Percentiles rank a stretch among this genome's conserved stretches.
Conservation (phyloP, 257 asterid genomes). For the Thymus quinquecostatus region DNA sequence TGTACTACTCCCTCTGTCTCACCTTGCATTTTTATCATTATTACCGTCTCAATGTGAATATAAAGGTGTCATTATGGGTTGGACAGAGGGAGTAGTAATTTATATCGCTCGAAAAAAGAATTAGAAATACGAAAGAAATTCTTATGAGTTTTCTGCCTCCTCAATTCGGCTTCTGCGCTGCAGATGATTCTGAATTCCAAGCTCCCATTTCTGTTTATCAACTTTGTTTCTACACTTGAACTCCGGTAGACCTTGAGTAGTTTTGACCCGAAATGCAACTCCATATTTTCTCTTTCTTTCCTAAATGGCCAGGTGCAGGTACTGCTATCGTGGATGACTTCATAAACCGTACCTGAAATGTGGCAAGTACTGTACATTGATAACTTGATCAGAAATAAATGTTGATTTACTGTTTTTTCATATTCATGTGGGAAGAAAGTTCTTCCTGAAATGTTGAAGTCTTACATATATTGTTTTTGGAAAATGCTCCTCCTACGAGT, state of each 20-base stretch:
- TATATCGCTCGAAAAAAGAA: not conserved
- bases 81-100: not conserved
- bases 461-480: slow-evolving; percentile 79
- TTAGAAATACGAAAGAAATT: slow-evolving; percentile 2
- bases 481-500: slow-evolving; percentile 81
- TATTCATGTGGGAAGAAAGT: not conserved
- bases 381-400: not conserved
- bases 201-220: slow-evolving; percentile 75
- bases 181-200: slow-evolving; percentile 59
- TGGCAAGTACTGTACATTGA: not conserved
- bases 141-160: slow-evolving; percentile 50
- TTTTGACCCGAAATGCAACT: slow-evolving; percentile 72
- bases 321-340: slow-evolving; percentile 60
- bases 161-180: slow-evolving; percentile 46
- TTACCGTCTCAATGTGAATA: too few relatives aligned
- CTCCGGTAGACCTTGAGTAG: slow-evolving; percentile 72
- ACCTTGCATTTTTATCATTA: too few relatives aligned
- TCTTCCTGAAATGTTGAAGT: slow-evolving; percentile 18
- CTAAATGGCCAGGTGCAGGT: slow-evolving; percentile 55
- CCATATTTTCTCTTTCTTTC: slow-evolving; percentile 64
- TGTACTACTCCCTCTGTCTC: too few relatives aligned
- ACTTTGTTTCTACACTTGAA: slow-evolving; percentile 79
- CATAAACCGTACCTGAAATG: slow-evolving; percentile 65
- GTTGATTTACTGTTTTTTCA: not conserved
- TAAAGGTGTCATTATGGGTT: too few relatives aligned